These are phyloP conservation scores for Melanomma pulvis-pyrius DNA, from an alignment of 495 filamentous ascomycete genomes.

Conservation along the genomic window DNA sequence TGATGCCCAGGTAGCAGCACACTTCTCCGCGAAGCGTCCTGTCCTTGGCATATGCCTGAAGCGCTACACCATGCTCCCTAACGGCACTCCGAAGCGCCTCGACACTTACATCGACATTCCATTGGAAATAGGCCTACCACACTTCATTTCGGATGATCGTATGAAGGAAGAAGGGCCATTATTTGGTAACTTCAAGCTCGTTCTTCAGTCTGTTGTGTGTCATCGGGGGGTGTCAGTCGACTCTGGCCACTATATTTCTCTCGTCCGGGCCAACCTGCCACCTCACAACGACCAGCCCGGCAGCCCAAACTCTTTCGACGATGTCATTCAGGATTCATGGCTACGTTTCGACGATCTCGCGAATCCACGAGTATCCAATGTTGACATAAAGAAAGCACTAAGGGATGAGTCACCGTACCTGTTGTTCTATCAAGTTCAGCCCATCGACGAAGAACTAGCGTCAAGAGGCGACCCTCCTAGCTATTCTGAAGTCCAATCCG, in stretches of 20 bases:
- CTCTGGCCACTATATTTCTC: constrained; percentile 87
- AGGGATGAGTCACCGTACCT: constrained; percentile 90
- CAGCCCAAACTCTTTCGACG: constrained; percentile 40
- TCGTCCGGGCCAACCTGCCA: constrained; percentile 65
- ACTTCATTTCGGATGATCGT: constrained; percentile 84
- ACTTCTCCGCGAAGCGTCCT: constrained; percentile 74
- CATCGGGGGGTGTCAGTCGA: constrained; percentile 88
- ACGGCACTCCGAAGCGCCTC: constrained; percentile 68
- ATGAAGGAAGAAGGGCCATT: constrained; percentile 64
- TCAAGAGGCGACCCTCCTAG: constrained; percentile 51
- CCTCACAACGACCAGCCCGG: not conserved
- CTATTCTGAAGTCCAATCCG: constrained; percentile 53
- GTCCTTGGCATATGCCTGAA: constrained; percentile 92
- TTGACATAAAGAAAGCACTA: constrained; percentile 77
- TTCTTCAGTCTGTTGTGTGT: constrained; percentile 85
- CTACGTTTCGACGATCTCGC: constrained; percentile 88
- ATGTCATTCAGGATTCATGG: constrained; percentile 66
- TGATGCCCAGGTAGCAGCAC: constrained; percentile 70
- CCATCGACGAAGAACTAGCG: constrained; percentile 69
- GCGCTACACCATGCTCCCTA: constrained; percentile 74
- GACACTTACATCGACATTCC: constrained; percentile 90
- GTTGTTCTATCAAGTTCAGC: constrained; percentile 91
- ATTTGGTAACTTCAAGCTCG: constrained; percentile 84
- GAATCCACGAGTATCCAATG: constrained; percentile 65
- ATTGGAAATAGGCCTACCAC: constrained; percentile 80